These are phyloP conservation scores for Corylus avellana DNA, from an alignment of 306 rosid genomes.

Conservation along the genomic window DNA sequence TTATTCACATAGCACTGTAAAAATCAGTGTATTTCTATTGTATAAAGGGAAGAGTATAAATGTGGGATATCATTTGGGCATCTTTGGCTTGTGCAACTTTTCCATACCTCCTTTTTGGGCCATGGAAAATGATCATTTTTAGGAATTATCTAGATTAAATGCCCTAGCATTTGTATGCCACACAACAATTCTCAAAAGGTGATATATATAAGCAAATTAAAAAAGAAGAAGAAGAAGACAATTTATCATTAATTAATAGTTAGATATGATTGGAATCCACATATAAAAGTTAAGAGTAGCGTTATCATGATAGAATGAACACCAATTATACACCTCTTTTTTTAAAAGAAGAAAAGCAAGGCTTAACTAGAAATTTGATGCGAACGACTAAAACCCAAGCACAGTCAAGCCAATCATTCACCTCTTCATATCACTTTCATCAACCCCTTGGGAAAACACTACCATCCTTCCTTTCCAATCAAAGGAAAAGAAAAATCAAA, in stretches of 20 bases:
- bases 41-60: no score
- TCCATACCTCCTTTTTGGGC: not conserved
- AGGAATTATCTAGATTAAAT: not conserved
- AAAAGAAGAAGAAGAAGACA: not conserved
- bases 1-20: no score
- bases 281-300: not conserved
- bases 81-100: not conserved
- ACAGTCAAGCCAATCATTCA: not conserved
- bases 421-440: not conserved
- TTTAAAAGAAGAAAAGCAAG: no score
- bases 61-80: not conserved
- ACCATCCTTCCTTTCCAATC: not conserved
- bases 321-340: no score
- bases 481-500: constrained; percentile 15
- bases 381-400: not conserved
- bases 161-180: not conserved
- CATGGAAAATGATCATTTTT: not conserved
- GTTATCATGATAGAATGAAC: no score
- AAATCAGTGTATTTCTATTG: no score
- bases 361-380: no score
- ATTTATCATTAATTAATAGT: not conserved
- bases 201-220: not conserved
- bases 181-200: not conserved
- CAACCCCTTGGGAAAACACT: not conserved
- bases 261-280: not conserved